These are phyloP conservation scores for Acacia pycnantha DNA, from an alignment of 331 rosid genomes.

Conservation along the genomic window DNA sequence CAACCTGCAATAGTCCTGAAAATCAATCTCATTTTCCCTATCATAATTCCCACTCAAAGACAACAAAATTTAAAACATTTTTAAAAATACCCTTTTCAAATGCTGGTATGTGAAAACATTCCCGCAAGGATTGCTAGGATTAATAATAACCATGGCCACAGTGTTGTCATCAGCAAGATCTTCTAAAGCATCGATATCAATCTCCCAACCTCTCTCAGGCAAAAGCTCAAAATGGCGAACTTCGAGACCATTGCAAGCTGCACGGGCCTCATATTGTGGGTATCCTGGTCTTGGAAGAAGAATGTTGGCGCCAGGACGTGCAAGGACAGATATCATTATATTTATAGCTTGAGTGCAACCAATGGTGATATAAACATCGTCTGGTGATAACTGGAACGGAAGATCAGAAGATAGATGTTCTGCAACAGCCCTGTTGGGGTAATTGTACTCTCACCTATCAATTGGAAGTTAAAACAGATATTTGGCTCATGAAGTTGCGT, in stretches of 20 bases:
- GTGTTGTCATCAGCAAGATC: conserved; percentile 61
- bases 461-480: background rate
- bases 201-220: conserved; percentile 62
- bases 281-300: conserved; percentile 75
- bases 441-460: conserved; percentile 13
- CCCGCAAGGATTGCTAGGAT: conserved; percentile 75
- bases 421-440: conserved; percentile 54
- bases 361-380: conserved; percentile 56
- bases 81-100: conserved; percentile 45
- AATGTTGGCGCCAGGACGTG: conserved; percentile 67
- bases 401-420: conserved; percentile 52
- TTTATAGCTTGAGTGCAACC: conserved; percentile 77
- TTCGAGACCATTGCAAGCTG: conserved; percentile 44
- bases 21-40: conserved; percentile 7
- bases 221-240: conserved; percentile 58
- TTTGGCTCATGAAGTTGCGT: background rate
- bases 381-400: conserved; percentile 53
- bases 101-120: conserved; percentile 60
- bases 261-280: conserved; percentile 54
- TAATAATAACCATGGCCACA: conserved; percentile 60
- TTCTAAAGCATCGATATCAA: conserved; percentile 59
- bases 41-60: conserved; percentile 9
- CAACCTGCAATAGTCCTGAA: conserved; percentile 42
- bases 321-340: conserved; percentile 43
- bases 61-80: background rate